phyloP scores from a whole-genome alignment of 306 rosid species.

The Dryas alaskensis region DNA sequence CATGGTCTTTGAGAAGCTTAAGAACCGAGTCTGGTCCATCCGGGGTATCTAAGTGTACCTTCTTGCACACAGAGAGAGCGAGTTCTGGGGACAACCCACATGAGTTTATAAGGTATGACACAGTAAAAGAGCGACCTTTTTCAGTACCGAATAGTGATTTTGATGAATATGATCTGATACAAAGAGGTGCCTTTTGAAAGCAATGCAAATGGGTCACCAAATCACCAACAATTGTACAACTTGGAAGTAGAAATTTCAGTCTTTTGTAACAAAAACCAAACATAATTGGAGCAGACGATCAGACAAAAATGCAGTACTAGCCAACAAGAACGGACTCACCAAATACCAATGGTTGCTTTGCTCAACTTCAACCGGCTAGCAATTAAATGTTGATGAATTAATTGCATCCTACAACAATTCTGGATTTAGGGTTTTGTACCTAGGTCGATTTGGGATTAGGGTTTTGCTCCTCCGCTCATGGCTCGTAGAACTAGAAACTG shows the following conservation, averaged over 20 bases:
- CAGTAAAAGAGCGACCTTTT: conserved; percentile 3
- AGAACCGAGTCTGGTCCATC: conserved; percentile 5
- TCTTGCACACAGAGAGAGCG: background rate
- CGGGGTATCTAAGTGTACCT: background rate
- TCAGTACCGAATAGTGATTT: background rate
- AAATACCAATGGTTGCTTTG: background rate
- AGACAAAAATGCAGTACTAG: too few relatives aligned
- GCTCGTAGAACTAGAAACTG: background rate
- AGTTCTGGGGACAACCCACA: conserved; percentile 11
- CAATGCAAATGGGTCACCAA: background rate
- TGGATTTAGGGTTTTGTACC: background rate
- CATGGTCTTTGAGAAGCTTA: conserved; percentile 6
- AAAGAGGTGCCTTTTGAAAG: background rate
- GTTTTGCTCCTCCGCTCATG: background rate
- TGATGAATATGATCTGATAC: background rate
- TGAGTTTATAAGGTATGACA: conserved; percentile 12
- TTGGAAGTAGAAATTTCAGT: background rate
- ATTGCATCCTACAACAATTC: background rate
- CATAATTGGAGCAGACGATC: background rate
- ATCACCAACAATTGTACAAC: background rate
- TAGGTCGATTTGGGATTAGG: background rate
- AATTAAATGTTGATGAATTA: too few relatives aligned
- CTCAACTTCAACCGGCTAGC: background rate
- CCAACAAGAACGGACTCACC: background rate
- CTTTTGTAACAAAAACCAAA: background rate